Conservation (phyloP, 2,329 filamentous ascomycete species). For the Dryadomyces quercus-mongolicae region DNA sequence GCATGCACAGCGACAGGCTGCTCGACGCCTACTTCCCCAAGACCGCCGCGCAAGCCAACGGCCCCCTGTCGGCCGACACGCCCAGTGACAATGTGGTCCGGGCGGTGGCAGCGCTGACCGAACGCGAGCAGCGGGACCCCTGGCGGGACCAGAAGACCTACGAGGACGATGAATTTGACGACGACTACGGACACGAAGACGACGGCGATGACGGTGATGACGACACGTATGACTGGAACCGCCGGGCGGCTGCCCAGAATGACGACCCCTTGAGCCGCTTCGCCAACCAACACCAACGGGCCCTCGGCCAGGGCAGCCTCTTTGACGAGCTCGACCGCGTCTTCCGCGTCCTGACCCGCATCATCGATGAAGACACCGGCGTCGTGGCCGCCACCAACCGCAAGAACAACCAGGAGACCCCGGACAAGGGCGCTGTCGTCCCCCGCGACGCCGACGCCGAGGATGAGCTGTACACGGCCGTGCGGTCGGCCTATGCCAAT, state of each 20-base stretch:
- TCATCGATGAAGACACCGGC: constrained; percentile 11
- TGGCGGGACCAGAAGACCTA: constrained; percentile 1
- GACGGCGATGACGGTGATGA: constrained; percentile 4
- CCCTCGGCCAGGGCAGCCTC: constrained; percentile 5
- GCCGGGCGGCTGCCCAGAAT: background rate
- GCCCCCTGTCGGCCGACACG: background rate
- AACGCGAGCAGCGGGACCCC: constrained; percentile 6
- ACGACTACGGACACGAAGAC: constrained; percentile 3
- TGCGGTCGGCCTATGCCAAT: constrained; percentile 24
- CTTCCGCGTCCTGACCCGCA: constrained; percentile 11
- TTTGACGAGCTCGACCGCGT: constrained; percentile 14
- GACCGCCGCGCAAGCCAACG: constrained; percentile 1
- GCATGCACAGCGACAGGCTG: constrained; percentile 21
- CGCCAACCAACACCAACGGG: background rate
- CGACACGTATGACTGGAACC: background rate
- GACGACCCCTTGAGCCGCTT: background rate
- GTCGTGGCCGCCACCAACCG: background rate
- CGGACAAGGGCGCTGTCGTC: constrained; percentile 14
- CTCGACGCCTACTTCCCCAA: constrained; percentile 21
- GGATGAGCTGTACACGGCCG: constrained; percentile 27
- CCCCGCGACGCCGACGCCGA: constrained; percentile 20
- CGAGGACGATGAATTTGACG: background rate
- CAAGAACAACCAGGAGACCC: constrained; percentile 9
- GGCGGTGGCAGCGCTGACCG: constrained; percentile 5
- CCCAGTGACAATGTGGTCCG: constrained; percentile 6